Conservation (phyloP, 176 grass and related monocot genomes). For the Paspalum vaginatum region DNA sequence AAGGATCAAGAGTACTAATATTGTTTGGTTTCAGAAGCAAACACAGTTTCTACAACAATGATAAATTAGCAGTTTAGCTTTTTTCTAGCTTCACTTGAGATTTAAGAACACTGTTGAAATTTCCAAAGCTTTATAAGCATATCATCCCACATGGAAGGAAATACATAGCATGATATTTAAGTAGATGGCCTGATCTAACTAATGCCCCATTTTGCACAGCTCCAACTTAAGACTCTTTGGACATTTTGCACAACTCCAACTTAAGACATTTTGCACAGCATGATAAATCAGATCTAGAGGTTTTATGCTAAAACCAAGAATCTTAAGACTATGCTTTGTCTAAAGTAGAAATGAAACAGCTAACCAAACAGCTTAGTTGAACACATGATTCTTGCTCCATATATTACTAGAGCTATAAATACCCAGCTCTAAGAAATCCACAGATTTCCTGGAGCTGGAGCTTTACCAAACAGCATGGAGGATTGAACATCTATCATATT, state of each 20-base stretch:
- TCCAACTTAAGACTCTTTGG: too few relatives aligned
- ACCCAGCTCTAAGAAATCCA: too few relatives aligned
- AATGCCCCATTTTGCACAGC: background rate
- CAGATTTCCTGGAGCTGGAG: too few relatives aligned
- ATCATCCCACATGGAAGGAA: background rate
- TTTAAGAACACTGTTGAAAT: background rate
- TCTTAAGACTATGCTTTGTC: too few relatives aligned
- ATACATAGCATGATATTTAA: background rate
- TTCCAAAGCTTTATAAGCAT: constrained; percentile 2
- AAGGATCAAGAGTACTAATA: background rate
- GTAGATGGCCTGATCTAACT: background rate
- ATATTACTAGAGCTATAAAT: too few relatives aligned
- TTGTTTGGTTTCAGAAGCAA: background rate
- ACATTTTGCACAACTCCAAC: too few relatives aligned
- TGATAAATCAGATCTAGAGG: too few relatives aligned
- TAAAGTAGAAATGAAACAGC: too few relatives aligned
- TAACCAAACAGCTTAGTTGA: too few relatives aligned
- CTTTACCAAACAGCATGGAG: background rate
- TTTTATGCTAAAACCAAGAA: too few relatives aligned
- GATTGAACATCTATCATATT: background rate
- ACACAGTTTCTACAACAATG: background rate
- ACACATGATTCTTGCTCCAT: too few relatives aligned
- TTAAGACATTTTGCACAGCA: too few relatives aligned
- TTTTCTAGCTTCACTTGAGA: background rate
- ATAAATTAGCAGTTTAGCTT: background rate